Conservation (phyloP, 2,329 filamentous ascomycete genomes). For the Xylariaceae sp. region DNA sequence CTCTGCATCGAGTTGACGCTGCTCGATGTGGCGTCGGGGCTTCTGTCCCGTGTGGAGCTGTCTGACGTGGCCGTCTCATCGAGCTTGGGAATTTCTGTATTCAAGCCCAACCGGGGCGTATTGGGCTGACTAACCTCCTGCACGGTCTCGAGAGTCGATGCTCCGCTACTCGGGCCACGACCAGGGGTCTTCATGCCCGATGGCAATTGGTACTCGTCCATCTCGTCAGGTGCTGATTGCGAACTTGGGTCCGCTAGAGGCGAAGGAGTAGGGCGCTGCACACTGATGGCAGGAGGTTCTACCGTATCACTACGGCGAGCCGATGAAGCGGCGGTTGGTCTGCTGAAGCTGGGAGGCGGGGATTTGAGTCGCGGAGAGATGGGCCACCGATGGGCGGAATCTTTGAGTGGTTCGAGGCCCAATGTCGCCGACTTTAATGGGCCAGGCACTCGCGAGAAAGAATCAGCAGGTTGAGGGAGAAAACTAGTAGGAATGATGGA, state of each 20-base stretch:
- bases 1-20: slow-evolving; percentile 45
- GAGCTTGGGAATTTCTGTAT: slow-evolving; percentile 46
- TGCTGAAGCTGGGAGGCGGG: slow-evolving; percentile 58
- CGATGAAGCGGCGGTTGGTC: slow-evolving; percentile 30
- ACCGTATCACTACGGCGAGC: slow-evolving; percentile 44
- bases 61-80: slow-evolving; percentile 45
- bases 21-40: slow-evolving; percentile 37
- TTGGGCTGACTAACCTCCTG: slow-evolving; percentile 79
- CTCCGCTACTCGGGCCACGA: slow-evolving; percentile 54
- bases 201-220: slow-evolving; percentile 45
- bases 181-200: slow-evolving; percentile 56
- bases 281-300: slow-evolving; percentile 48
- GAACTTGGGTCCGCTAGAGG: slow-evolving; percentile 38
- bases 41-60: slow-evolving; percentile 33
- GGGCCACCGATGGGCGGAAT: slow-evolving; percentile 63
- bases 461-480: slow-evolving; percentile 55
- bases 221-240: slow-evolving; percentile 44
- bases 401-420: slow-evolving; percentile 44
- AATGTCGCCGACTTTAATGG: slow-evolving; percentile 56
- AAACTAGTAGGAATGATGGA: slow-evolving; percentile 59
- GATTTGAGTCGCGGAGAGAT: slow-evolving; percentile 72
- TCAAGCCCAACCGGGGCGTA: slow-evolving; percentile 52
- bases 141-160: slow-evolving; percentile 75
- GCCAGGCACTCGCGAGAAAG: slow-evolving; percentile 54
- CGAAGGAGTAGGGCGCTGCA: slow-evolving; percentile 47